Evolutionary conservation across 2,329 filamentous ascomycete species (phyloP), one percentile per base, ranked within the genome.

Genomic region (Aspergillus sp.): DNA sequence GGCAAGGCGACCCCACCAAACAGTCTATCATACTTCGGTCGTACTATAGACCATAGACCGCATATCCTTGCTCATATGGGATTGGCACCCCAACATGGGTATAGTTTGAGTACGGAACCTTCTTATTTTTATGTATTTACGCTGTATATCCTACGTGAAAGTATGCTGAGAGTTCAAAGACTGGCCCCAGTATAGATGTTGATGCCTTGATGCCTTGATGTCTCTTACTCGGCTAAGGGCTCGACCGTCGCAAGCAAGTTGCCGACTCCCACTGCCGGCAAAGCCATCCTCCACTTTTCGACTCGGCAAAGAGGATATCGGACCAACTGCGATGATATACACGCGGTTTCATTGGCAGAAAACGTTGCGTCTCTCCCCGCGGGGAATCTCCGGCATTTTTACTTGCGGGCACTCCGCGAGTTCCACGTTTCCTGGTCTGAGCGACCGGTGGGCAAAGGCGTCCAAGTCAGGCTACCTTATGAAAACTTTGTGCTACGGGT

Each of bases 211-310:
- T 37, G 49, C 40, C 40, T 53, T 31, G 43, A 9, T 15, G 9
- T 25, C 23, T 40, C 55, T 43, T 58, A 23, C 31, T 25, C 62
- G 62, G 62, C 59, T 52, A 63, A 64, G 58, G 43, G 40, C 61
- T 64, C 61, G 55, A 48, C 62, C 61, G 60, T 47, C 21, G 39
- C 35, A 9, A 8, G 11, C 17, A 17, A 51, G 9, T 8, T 53
- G n/a, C 51, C 51, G 51, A 27, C 4, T 17, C 9, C 21, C 41
- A 39, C 19, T 53, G 51, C 51, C 51, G 48, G 23, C 43, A 49
- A 52, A 39, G 31, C 25, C 47, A 46, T 39, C 40, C 17, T 46
- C 47, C 54, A 14, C 51, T 46, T 19, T 33, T 21, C 35, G 23
- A 51, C 19, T 19, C 17, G 9, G n/a, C 23, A 9, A n/a, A 23